Percentiles rank a stretch among this genome's conserved stretches.
Evolutionary conservation across 208 protist species (phyloP).

Genomic region (Leishmania amazonensis): DNA sequence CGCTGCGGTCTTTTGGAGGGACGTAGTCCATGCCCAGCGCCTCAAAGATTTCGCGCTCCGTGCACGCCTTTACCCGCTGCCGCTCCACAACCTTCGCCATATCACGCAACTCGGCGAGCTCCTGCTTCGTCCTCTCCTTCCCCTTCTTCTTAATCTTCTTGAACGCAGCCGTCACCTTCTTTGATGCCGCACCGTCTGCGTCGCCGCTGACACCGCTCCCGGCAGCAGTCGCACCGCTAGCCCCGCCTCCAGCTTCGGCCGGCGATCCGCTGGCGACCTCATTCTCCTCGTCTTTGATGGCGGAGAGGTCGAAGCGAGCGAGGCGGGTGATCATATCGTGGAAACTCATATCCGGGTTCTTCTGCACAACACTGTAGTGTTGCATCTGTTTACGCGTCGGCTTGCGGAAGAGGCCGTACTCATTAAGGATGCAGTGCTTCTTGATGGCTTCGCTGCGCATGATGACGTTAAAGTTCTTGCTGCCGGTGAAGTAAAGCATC

Average conservation of each 20-base stretch:
- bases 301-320: slow-evolving; percentile 30
- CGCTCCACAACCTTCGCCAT: slow-evolving; percentile 58
- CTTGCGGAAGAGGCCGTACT: slow-evolving; percentile 86
- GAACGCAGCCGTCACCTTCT: slow-evolving; percentile 7
- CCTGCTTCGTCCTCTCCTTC: slow-evolving; percentile 32
- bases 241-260: neutral
- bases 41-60: slow-evolving; percentile 81
- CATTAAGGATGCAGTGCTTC: slow-evolving; percentile 77
- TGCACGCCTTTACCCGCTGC: slow-evolving; percentile 64
- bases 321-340: slow-evolving; percentile 69
- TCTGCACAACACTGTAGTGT: slow-evolving; percentile 17
- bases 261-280: neutral
- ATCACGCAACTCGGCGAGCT: slow-evolving; percentile 48
- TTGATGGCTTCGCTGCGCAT: slow-evolving; percentile 91
- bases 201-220: slow-evolving; percentile 5
- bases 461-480: slow-evolving; percentile 92
- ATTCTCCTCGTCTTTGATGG: neutral
- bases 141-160: slow-evolving; percentile 29
- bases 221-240: neutral
- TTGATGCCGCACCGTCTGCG: neutral
- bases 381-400: slow-evolving; percentile 25
- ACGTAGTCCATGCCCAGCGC: slow-evolving; percentile 82
- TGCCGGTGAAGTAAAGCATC: slow-evolving; percentile 94
- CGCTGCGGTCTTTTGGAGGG: slow-evolving; percentile 62
- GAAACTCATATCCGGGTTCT: slow-evolving; percentile 25